Evolutionary conservation across 225 moss, liverwort and hornwort genomes (phyloP), one percentile per base, ranked within the genome.

Genomic region (Anthoceros angustus): DNA sequence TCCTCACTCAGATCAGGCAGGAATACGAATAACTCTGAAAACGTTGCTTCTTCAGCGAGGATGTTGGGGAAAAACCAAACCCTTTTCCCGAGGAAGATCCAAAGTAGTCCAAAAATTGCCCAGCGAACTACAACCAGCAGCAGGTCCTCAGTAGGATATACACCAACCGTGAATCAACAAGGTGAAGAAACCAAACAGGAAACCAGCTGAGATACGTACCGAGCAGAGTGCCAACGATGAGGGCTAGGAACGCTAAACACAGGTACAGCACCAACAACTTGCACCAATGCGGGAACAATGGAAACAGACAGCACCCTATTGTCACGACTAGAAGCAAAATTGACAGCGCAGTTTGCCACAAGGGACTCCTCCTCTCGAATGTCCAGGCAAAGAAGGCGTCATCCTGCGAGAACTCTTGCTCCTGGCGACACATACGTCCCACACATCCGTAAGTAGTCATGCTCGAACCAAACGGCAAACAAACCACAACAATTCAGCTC

Each of bases 341-440:
- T 61, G 98, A 98, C 49, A 98, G 79, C 43, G 89, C 76, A 9
- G 78, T 98, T 69, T 98, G 98, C 98, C 98, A 98, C 61, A 98
- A 69, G 39, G 98, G 98, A 64, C 98, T 81, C 69, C 83, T 77
- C 69, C 92, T 82, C 69, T 98, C 92, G 68, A 89, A 98, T 0
- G 87, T 87, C 98, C 98, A 98, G 32, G 98, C 98, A 66, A 84
- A 98, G 67, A 98, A 98, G 4, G 98, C 85, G 25, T 98, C 98
- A 20, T 83, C 83, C 65, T 87, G 87, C 61, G 98, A 87, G 66
- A 92, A 98, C 55, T 71, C 74, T 76, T 98, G 92, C 8, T 86
- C 91, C 80, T 81, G 83, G 23, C 32, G 14, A 18, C 55, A 55
- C n/a, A n/a, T 9, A 15, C 32, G 32, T 32, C 32, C 32, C 32